phyloP scores from a whole-genome alignment of 768 basidiomycete species.

The Nidularia pulvinata region DNA sequence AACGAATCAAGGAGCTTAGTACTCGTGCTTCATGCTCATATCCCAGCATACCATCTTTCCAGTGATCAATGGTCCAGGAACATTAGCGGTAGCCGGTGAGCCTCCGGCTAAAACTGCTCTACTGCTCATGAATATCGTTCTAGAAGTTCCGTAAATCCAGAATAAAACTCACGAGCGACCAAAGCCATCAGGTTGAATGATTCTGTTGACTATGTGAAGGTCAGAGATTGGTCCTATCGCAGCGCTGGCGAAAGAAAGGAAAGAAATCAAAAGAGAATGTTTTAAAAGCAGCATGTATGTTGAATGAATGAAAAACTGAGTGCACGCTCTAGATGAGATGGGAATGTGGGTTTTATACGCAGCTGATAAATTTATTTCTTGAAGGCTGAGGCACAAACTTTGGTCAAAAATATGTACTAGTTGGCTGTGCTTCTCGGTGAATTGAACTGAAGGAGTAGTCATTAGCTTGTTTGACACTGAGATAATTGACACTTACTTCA shows the following conservation, averaged over 20 bases:
- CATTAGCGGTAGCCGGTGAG: background rate
- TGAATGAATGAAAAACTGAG: too few relatives aligned
- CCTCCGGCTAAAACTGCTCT: slow-evolving; percentile 10
- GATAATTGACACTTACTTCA: too few relatives aligned
- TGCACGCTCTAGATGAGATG: too few relatives aligned
- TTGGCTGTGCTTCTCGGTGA: too few relatives aligned
- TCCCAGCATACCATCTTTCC: slow-evolving; percentile 5
- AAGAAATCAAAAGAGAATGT: background rate
- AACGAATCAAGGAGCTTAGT: slow-evolving; percentile 6
- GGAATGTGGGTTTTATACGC: too few relatives aligned
- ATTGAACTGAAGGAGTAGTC: too few relatives aligned
- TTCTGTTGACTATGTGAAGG: slow-evolving; percentile 38
- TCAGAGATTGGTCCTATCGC: slow-evolving; percentile 24
- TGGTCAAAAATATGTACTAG: too few relatives aligned
- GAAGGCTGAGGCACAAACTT: too few relatives aligned
- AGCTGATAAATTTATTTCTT: too few relatives aligned
- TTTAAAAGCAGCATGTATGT: background rate
- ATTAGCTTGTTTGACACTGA: too few relatives aligned
- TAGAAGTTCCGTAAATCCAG: background rate
- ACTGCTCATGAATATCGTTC: background rate
- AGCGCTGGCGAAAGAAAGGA: background rate
- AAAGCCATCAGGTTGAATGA: slow-evolving; percentile 53
- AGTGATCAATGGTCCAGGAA: slow-evolving; percentile 12
- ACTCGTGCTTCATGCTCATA: background rate
- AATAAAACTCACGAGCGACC: slow-evolving; percentile 18